phyloP scores from a whole-genome alignment of 2,329 filamentous ascomycete species.

The Elsinoe fawcettii region DNA sequence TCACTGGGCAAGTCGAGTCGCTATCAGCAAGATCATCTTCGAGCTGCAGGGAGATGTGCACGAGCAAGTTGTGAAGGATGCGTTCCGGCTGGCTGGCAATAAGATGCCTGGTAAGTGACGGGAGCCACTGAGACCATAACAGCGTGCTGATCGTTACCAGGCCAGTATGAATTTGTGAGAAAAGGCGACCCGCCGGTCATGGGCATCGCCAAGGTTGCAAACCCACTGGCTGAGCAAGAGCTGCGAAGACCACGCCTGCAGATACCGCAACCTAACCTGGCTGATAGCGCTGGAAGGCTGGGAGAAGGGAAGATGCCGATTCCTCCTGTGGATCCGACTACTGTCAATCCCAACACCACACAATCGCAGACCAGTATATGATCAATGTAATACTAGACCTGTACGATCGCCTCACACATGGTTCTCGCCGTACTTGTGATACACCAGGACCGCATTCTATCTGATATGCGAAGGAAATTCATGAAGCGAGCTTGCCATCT shows the following conservation, averaged over 20 bases:
- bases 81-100: conserved; percentile 85
- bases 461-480: no score
- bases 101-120: conserved; percentile 75
- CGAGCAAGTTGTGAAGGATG: conserved; percentile 89
- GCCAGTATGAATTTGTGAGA: conserved; percentile 86
- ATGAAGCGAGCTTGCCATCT: no score
- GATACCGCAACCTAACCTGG: conserved; percentile 36
- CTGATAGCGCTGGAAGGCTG: conserved; percentile 14
- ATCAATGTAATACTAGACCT: neutral
- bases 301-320: conserved; percentile 13
- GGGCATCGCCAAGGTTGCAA: conserved; percentile 78
- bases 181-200: conserved; percentile 86
- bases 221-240: conserved; percentile 73
- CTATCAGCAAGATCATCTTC: conserved; percentile 85
- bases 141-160: conserved; percentile 33
- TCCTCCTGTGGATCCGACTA: conserved; percentile 9
- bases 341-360: neutral
- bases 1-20: conserved; percentile 85
- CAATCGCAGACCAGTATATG: conserved; percentile 4
- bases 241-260: conserved; percentile 71
- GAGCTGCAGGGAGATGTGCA: conserved; percentile 87
- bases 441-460: no score
- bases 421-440: no score
- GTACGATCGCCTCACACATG: neutral
- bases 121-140: conserved; percentile 17